These are phyloP conservation scores for Cyberlindnera subsufficiens DNA, from an alignment of 805 yeast species.

Conservation along the genomic window DNA sequence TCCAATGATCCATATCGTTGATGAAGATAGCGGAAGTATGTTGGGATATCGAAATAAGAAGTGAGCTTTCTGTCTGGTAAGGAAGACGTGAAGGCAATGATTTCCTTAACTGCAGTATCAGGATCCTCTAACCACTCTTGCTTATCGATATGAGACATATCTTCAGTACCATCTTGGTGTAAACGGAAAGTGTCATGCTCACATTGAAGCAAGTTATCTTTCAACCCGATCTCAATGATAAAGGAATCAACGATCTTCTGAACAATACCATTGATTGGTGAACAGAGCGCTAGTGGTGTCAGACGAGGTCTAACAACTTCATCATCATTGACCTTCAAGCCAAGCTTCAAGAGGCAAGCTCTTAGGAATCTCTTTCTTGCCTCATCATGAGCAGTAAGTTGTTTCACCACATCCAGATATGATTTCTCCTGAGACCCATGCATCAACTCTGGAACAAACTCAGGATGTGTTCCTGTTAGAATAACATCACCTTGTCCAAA, in stretches of 20 bases:
- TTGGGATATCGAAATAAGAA: conserved; percentile 64
- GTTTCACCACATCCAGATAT: conserved; percentile 30
- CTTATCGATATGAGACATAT: conserved; percentile 20
- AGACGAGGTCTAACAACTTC: conserved; percentile 51
- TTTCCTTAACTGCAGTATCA: conserved; percentile 47
- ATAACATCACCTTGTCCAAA: conserved; percentile 75
- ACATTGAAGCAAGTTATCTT: conserved; percentile 39
- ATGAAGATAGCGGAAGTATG: conserved; percentile 45
- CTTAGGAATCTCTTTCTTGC: conserved; percentile 52
- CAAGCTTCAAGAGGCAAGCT: conserved; percentile 51
- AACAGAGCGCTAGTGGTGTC: conserved; percentile 58
- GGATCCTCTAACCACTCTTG: conserved; percentile 45
- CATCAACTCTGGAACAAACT: conserved; percentile 57
- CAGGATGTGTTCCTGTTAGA: conserved; percentile 87
- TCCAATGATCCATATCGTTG: conserved; percentile 26
- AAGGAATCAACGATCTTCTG: conserved; percentile 23
- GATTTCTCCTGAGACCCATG: conserved; percentile 27
- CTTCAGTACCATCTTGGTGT: conserved; percentile 29
- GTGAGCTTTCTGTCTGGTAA: conserved; percentile 50
- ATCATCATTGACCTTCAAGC: conserved; percentile 59
- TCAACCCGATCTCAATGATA: conserved; percentile 29
- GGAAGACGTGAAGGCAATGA: conserved; percentile 39
- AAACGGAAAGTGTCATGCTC: conserved; percentile 50
- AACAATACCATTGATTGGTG: conserved; percentile 30
- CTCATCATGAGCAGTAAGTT: conserved; percentile 37